These are phyloP conservation scores for Collybia nuda DNA, from an alignment of 768 basidiomycete genomes.

Conservation along the genomic window DNA sequence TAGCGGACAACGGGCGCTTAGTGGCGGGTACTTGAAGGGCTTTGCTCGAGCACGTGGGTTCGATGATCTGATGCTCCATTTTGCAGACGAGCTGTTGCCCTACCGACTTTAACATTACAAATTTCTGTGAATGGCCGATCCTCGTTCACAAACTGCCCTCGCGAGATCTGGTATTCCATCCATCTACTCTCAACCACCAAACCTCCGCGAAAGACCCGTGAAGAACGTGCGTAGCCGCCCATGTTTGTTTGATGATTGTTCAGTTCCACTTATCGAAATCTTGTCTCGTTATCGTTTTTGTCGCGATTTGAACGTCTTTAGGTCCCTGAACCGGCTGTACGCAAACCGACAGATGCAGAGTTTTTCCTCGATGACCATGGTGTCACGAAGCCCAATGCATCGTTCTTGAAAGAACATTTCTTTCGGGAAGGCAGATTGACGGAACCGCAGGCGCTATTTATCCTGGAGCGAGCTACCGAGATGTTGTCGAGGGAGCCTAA, in stretches of 20 bases:
- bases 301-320: constrained; percentile 24
- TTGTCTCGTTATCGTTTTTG: neutral
- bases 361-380: constrained; percentile 62
- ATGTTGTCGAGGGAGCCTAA: constrained; percentile 79
- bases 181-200: constrained; percentile 9
- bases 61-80: constrained; percentile 18
- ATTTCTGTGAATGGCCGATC: constrained; percentile 9
- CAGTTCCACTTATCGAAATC: neutral
- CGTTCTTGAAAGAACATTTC: constrained; percentile 87
- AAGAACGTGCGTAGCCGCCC: constrained; percentile 12
- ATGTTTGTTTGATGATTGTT: too few relatives aligned
- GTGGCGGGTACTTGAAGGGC: constrained; percentile 3
- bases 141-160: constrained; percentile 1
- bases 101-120: neutral
- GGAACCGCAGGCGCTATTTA: constrained; percentile 83
- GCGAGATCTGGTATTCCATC: constrained; percentile 15
- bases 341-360: constrained; percentile 69
- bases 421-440: constrained; percentile 81
- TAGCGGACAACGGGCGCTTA: neutral
- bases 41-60: neutral
- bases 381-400: constrained; percentile 66
- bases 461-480: constrained; percentile 66
- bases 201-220: constrained; percentile 16
- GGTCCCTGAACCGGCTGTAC: constrained; percentile 69
- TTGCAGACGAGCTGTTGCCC: neutral